Conservation (phyloP, 345 rosid species). For the Moricandia moricandioides region DNA sequence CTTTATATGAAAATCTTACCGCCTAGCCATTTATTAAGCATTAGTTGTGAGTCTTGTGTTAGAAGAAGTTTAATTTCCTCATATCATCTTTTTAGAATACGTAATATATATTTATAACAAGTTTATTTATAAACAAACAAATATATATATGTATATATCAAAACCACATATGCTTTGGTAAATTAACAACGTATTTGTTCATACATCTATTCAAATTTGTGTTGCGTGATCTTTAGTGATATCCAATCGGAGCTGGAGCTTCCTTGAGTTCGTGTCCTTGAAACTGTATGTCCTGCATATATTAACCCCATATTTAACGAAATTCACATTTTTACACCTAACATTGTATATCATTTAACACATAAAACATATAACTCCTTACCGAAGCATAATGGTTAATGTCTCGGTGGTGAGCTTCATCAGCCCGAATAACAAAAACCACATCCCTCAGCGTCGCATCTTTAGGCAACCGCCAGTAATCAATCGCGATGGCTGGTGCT, state of each 20-base stretch:
- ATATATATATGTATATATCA: neutral
- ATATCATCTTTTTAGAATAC: no score
- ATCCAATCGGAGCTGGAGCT: slow-evolving; percentile 56
- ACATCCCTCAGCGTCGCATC: slow-evolving; percentile 61
- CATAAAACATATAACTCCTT: neutral
- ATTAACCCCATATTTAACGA: neutral
- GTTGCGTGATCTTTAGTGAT: slow-evolving; percentile 35
- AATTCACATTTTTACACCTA: neutral
- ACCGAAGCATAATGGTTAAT: slow-evolving; percentile 70
- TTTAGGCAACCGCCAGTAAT: slow-evolving; percentile 57
- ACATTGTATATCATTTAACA: neutral
- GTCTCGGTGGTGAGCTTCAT: slow-evolving; percentile 67
- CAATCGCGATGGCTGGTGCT: slow-evolving; percentile 64
- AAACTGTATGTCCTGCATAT: slow-evolving; percentile 55
- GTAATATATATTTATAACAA: no score
- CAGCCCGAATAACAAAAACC: slow-evolving; percentile 56
- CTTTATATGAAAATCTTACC: no score
- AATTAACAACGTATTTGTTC: neutral
- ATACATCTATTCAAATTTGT: neutral
- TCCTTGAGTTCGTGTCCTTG: slow-evolving; percentile 53
- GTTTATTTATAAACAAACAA: no score
- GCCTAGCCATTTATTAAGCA: no score
- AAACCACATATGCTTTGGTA: neutral
- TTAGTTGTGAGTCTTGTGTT: no score
- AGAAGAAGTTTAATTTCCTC: no score